These are phyloP conservation scores for Meyerozyma guilliermondii DNA, from an alignment of 1,139 yeast genomes.

Conservation along the genomic window DNA sequence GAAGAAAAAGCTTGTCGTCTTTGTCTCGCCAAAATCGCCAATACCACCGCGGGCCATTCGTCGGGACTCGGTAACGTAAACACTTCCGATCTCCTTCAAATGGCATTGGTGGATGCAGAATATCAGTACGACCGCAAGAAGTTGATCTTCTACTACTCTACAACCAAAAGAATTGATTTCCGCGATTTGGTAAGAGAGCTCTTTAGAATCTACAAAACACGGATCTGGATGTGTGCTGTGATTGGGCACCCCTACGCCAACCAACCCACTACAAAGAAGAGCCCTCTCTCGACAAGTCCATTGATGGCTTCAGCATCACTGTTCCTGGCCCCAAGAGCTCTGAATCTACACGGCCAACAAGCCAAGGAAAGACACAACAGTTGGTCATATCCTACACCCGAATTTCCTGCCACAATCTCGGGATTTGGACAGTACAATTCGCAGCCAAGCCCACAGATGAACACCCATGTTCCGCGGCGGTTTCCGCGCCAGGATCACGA, in stretches of 20 bases:
- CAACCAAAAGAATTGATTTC: conserved; percentile 20
- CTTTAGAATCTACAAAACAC: conserved; percentile 21
- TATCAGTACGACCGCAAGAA: conserved; percentile 24
- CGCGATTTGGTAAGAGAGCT: conserved; percentile 23
- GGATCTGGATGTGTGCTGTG: conserved; percentile 27
- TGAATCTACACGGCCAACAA: not conserved
- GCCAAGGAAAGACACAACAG: conserved; percentile 1
- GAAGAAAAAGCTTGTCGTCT: conserved; percentile 69
- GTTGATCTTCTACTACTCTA: conserved; percentile 22
- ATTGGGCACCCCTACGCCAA: conserved; percentile 16
- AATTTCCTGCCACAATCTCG: not conserved
- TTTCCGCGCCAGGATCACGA: not conserved
- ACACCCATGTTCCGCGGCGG: not conserved
- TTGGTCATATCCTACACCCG: not conserved
- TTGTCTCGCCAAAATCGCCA: conserved; percentile 55
- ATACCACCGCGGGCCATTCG: conserved; percentile 13
- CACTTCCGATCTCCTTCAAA: conserved; percentile 15
- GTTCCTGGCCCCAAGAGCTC: not conserved
- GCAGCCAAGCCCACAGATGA: not conserved
- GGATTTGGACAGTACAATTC: not conserved
- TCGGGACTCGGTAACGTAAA: conserved; percentile 5
- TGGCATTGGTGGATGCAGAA: conserved; percentile 22
- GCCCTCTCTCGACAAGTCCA: conserved; percentile 4
- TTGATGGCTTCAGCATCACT: not conserved
- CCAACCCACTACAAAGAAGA: conserved; percentile 2